Evolutionary conservation across 768 basidiomycete genomes (phyloP).

Genomic region (Kockovaella imperatae): DNA sequence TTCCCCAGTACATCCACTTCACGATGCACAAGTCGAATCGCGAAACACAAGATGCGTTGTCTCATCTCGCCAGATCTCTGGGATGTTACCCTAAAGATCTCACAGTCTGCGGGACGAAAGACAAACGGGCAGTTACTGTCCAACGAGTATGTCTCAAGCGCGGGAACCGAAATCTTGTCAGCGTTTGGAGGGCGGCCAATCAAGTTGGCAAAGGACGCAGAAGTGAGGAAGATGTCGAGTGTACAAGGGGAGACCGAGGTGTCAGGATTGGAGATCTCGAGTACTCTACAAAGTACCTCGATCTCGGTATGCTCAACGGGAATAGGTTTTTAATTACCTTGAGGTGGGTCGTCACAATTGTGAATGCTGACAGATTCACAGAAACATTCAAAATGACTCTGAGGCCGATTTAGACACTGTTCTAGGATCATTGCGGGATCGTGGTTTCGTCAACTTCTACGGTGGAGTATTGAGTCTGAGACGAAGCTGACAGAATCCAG

Average conservation of each 20-base stretch:
- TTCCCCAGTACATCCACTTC: conserved; percentile 79
- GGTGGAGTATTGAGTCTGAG: conserved; percentile 49
- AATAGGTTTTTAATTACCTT: conserved; percentile 93
- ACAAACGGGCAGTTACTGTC: conserved; percentile 92
- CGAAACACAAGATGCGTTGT: conserved; percentile 89
- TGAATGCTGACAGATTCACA: conserved; percentile 39
- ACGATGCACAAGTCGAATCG: conserved; percentile 95
- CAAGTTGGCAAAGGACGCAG: conserved; percentile 54
- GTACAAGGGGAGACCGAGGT: conserved; percentile 77
- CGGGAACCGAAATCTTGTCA: conserved; percentile 54
- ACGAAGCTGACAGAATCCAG: conserved; percentile 46
- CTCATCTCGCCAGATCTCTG: conserved; percentile 68
- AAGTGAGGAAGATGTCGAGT: conserved; percentile 54
- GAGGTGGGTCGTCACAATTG: conserved; percentile 57
- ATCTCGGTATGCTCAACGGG: conserved; percentile 92
- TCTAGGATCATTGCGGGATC: conserved; percentile 65
- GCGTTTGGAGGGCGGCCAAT: conserved; percentile 78
- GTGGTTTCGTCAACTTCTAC: conserved; percentile 97
- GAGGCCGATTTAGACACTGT: conserved; percentile 64
- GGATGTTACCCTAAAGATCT: conserved; percentile 72
- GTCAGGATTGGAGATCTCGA: conserved; percentile 78
- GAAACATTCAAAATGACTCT: conserved; percentile 76
- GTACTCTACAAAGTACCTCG: conserved; percentile 72
- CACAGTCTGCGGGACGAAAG: conserved; percentile 89
- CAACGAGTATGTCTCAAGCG: conserved; percentile 61